Base-by-base conservation (phyloP, 371 early-diverging fungal genomes). In the Circinella umbellata region DNA sequence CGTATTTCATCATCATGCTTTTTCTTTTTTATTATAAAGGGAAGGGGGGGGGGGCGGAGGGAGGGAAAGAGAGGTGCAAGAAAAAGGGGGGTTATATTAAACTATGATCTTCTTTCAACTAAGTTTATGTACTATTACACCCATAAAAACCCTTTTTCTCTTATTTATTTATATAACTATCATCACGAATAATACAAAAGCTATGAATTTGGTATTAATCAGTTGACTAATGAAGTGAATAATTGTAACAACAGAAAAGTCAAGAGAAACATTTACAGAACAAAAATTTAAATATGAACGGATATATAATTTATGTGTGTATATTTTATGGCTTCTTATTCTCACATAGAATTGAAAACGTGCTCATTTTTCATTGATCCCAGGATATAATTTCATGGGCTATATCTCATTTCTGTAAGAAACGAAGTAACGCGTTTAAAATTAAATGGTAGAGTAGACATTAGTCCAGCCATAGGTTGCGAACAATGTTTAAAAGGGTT, bases 371-470 rank as follows among this genome's bases (percentile, higher is more conserved):
- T 93, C 93, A 4, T 79, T 88, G 35, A 86, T 93, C 61, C 86
- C 88, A 37, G 94, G 94, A 13, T 94, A 94, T 73, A 92, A 92
- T 75, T 87, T 93, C 34, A 77, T 93, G 63, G 92, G 92, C 36
- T 80, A 70, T 53, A 81, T 92, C 13, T 27, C 2, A 80, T 86
- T 14, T 80, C 83, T 7, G 73, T 79, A 18, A 92, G 93, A 20
- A 68, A 60, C 4, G 53, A 72, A 27, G 88, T 88, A 66, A 4
- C 55, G 83, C 42, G 3, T 17, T 64, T 89, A 37, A 59, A 78
- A 37, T 66, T 93, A 20, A 95, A 92, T 34, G 89, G 92, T 67
- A 63, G 87, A 13, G 95, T 93, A 37, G 95, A 94, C 36, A 89
- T 90, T 4, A 89, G 92, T 53, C 88, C 89, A 38, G 83, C 18